Conservation (phyloP, 2,329 filamentous ascomycete genomes). For the Ophiostoma himal-ulmi region DNA sequence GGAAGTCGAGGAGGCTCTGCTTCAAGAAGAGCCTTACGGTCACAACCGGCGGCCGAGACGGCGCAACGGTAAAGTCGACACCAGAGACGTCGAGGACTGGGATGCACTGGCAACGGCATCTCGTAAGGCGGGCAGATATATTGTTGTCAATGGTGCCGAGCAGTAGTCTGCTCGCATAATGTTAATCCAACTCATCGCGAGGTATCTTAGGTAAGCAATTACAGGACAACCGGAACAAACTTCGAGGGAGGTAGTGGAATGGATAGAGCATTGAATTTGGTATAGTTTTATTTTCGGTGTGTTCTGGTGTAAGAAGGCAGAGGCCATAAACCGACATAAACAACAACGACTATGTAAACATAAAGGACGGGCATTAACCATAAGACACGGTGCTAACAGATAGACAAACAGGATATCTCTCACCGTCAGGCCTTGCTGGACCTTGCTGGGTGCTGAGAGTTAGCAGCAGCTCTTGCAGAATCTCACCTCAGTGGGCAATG, state of each 20-base stretch:
- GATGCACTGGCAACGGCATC: slow-evolving; percentile 62
- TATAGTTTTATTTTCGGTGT: not conserved
- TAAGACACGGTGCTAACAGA: not conserved
- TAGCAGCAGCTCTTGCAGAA: not conserved
- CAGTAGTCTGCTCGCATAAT: not conserved
- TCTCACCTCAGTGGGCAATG: slow-evolving; percentile 13
- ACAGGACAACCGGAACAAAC: not conserved
- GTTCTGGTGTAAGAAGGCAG: not conserved
- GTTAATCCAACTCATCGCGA: not conserved
- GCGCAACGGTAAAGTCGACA: slow-evolving; percentile 31
- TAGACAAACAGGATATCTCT: not conserved
- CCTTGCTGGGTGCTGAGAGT: not conserved
- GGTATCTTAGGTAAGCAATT: not conserved
- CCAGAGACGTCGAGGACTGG: slow-evolving; percentile 55
- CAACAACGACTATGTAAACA: not conserved
- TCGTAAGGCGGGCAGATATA: slow-evolving; percentile 64
- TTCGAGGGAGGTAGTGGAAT: not conserved
- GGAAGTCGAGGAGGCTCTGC: slow-evolving; percentile 51
- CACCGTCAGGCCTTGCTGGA: not conserved
- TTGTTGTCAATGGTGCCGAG: slow-evolving; percentile 60
- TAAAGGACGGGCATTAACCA: not conserved
- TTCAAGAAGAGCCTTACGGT: slow-evolving; percentile 56
- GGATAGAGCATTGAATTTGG: not conserved
- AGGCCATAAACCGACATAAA: not conserved
- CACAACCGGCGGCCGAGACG: slow-evolving; percentile 44